A percentile compares a stretch with the other conserved stretches of the same genome.
These are phyloP conservation scores for Amphirosellinia nigrospora DNA, from an alignment of 495 filamentous ascomycete species.

Conservation along the genomic window DNA sequence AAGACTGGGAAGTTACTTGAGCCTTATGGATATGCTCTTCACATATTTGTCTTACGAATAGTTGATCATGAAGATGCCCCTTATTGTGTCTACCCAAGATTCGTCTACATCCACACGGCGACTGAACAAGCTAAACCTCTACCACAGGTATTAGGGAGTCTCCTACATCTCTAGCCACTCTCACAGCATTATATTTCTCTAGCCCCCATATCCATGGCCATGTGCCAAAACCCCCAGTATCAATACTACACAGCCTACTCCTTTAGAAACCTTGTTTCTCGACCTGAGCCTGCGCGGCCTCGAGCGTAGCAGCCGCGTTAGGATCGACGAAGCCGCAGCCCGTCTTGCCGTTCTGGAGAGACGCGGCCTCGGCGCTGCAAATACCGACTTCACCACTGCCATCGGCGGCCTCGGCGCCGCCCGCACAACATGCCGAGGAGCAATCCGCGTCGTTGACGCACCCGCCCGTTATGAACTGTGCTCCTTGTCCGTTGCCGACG, in stretches of 20 bases:
- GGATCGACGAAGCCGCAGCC: constrained; percentile 52
- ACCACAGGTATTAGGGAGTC: not conserved
- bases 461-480: constrained; percentile 57
- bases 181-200: not conserved
- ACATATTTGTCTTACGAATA: not conserved
- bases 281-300: constrained; percentile 51
- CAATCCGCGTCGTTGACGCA: constrained; percentile 55
- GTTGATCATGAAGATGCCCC: not conserved
- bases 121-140: not conserved
- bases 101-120: not conserved
- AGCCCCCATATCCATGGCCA: no score
- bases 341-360: constrained; percentile 50
- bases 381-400: constrained; percentile 39
- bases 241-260: not conserved
- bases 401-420: constrained; percentile 34
- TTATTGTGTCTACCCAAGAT: not conserved
- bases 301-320: constrained; percentile 47
- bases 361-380: constrained; percentile 51
- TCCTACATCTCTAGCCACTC: not conserved
- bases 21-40: not conserved
- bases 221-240: not conserved
- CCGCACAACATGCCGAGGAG: constrained; percentile 50
- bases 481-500: constrained; percentile 56
- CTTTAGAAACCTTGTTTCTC: constrained; percentile 48
- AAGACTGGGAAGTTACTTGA: not conserved